Evolutionary conservation across 2,329 filamentous ascomycete genomes (phyloP).

Genomic region (Exserohilum rostratum): DNA sequence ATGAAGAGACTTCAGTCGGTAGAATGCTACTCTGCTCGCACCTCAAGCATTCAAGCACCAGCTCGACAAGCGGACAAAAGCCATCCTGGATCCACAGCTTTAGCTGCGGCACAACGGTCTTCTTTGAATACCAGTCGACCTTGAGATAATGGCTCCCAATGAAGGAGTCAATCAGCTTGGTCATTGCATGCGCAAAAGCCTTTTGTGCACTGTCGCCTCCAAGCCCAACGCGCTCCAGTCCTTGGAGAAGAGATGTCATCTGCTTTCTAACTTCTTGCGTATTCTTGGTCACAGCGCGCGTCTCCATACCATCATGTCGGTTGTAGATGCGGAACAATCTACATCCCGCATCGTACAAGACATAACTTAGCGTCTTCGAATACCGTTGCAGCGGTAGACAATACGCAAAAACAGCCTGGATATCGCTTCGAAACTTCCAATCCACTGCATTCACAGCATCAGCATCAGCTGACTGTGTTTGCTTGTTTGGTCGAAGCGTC

Average conservation of each 20-base stretch:
- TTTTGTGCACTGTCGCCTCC: constrained; percentile 73
- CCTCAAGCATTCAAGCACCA: constrained; percentile 59
- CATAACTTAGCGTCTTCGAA: constrained; percentile 59
- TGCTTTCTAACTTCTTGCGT: constrained; percentile 53
- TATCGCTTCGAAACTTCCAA: constrained; percentile 63
- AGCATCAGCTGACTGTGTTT: constrained; percentile 41
- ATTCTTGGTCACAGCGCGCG: constrained; percentile 22
- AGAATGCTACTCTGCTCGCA: constrained; percentile 37
- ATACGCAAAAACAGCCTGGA: constrained; percentile 70
- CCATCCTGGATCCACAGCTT: constrained; percentile 71
- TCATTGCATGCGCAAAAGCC: constrained; percentile 73
- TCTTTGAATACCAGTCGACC: constrained; percentile 63
- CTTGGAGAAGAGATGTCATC: constrained; percentile 63
- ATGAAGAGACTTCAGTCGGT: constrained; percentile 63
- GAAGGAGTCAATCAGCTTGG: constrained; percentile 68
- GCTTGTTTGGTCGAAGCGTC: constrained; percentile 43
- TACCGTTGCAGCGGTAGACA: constrained; percentile 61
- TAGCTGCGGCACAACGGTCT: constrained; percentile 65
- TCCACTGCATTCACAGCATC: constrained; percentile 27
- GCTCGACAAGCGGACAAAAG: constrained; percentile 68
- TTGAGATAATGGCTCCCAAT: constrained; percentile 65
- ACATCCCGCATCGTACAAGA: constrained; percentile 61
- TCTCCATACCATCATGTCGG: constrained; percentile 33
- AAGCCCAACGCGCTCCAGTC: constrained; percentile 69
- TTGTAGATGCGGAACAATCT: constrained; percentile 51